A percentile compares a stretch with the other conserved stretches of the same genome.
Conservation (phyloP, 192 early-diverging fungal species). For the Haplosporangium gracile region DNA sequence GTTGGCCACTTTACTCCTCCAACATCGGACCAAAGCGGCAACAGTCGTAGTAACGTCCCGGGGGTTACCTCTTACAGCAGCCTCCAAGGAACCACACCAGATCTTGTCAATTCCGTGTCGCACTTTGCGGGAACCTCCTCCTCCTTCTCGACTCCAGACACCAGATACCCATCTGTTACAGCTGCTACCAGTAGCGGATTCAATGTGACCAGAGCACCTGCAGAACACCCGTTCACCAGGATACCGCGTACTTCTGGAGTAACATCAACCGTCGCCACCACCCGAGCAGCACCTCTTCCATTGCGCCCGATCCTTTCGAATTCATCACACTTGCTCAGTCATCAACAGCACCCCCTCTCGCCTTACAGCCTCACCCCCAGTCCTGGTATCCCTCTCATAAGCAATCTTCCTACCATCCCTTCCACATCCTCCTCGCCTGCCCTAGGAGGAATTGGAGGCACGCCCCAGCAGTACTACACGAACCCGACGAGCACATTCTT, state of each 20-base stretch:
- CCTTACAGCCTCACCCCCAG: not conserved
- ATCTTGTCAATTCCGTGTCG: not conserved
- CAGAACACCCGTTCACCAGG: not conserved
- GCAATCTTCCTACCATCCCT: not conserved
- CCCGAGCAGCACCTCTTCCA: not conserved
- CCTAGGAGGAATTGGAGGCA: not conserved
- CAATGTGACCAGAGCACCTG: not conserved
- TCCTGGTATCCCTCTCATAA: not conserved
- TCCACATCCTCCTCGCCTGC: not conserved
- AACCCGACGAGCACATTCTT: slow-evolving; percentile 33
- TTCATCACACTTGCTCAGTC: not conserved
- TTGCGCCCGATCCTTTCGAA: not conserved
- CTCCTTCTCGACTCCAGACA: not conserved
- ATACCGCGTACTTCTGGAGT: not conserved
- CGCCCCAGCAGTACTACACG: not conserved
- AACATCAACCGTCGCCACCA: not conserved
- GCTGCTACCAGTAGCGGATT: not conserved
- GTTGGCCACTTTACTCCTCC: not conserved
- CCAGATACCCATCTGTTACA: not conserved
- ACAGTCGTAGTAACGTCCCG: not conserved
- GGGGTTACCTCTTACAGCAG: not conserved
- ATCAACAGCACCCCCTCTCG: not conserved
- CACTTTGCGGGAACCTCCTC: not conserved
- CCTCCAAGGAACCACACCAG: not conserved
- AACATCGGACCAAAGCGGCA: not conserved